Percentiles rank a stretch among this genome's conserved stretches.
These are phyloP conservation scores for Apiospora koreana DNA, from an alignment of 2,329 filamentous ascomycete species.

Conservation along the genomic window DNA sequence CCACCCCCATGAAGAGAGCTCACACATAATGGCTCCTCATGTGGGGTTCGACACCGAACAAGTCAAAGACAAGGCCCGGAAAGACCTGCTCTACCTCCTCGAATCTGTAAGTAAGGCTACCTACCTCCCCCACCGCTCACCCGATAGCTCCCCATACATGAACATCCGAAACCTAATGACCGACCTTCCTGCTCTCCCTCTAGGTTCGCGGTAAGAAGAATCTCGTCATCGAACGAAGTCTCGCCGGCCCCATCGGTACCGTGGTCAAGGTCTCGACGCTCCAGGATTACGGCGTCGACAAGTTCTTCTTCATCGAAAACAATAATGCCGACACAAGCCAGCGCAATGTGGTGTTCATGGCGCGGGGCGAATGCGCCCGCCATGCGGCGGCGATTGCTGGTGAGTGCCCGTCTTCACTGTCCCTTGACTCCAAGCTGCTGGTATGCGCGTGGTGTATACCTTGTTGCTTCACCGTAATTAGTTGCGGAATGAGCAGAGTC, in stretches of 20 bases:
- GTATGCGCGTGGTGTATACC: neutral
- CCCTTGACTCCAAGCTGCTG: neutral
- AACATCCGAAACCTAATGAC: constrained; percentile 16
- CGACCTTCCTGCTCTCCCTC: constrained; percentile 20
- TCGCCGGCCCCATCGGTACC: constrained; percentile 86
- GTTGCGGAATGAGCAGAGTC: neutral
- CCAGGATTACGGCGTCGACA: constrained; percentile 97
- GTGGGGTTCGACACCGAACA: constrained; percentile 73
- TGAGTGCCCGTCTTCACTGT: constrained; percentile 47
- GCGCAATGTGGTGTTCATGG: constrained; percentile 92
- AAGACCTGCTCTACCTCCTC: constrained; percentile 86
- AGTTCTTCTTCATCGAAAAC: constrained; percentile 96
- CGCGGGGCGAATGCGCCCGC: constrained; percentile 83
- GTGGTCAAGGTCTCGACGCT: constrained; percentile 94
- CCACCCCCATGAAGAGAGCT: constrained; percentile 49
- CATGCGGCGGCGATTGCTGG: constrained; percentile 86
- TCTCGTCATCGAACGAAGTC: constrained; percentile 84
- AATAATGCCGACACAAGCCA: constrained; percentile 92
- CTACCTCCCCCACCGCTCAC: neutral
- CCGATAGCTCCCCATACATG: neutral
- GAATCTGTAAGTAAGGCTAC: constrained; percentile 77
- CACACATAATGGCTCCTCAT: constrained; percentile 66
- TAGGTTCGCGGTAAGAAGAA: constrained; percentile 99
- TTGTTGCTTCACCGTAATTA: neutral
- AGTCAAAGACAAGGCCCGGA: constrained; percentile 79